Evolutionary conservation across 1,284 basidiomycete genomes (phyloP).

Genomic region (Malassezia brasiliensis): DNA sequence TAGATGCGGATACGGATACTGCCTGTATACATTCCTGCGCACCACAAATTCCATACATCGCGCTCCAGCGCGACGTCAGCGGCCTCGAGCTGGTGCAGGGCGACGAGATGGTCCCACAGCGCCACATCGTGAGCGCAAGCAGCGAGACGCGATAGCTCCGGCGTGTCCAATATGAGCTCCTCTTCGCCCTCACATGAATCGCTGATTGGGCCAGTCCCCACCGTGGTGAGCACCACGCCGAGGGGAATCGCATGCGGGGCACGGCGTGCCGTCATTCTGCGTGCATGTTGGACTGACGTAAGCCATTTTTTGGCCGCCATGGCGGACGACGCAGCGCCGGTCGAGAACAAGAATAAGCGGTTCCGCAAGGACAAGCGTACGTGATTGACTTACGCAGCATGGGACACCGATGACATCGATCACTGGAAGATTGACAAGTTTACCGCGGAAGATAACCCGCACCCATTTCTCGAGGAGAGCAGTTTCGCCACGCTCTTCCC

Average conservation of each 20-base stretch:
- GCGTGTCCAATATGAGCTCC: background rate
- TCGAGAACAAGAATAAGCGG: conserved; percentile 41
- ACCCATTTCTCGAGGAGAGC: conserved; percentile 81
- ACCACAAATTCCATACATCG: conserved; percentile 12
- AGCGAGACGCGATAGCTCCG: background rate
- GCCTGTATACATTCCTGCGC: conserved; percentile 10
- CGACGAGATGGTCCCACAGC: background rate
- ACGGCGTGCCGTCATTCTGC: background rate
- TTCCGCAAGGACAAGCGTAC: conserved; percentile 45
- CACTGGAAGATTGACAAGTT: conserved; percentile 92
- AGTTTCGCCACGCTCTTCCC: conserved; percentile 97
- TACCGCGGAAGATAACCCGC: conserved; percentile 58
- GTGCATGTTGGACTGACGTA: conserved; percentile 1
- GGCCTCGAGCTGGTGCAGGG: background rate
- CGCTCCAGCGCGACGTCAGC: conserved; percentile 5
- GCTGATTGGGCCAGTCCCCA: background rate
- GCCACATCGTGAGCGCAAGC: background rate
- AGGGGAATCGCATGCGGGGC: background rate
- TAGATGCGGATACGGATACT: conserved; percentile 1
- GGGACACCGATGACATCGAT: conserved; percentile 98
- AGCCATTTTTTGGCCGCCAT: conserved; percentile 7
- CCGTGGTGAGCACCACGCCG: background rate
- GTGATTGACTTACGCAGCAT: conserved; percentile 47
- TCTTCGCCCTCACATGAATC: background rate
- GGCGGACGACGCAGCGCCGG: conserved; percentile 3